A percentile compares a stretch with the other conserved stretches of the same genome.
These are phyloP conservation scores for Lactuca saligna DNA, from an alignment of 129 eudicot species.

Conservation along the genomic window DNA sequence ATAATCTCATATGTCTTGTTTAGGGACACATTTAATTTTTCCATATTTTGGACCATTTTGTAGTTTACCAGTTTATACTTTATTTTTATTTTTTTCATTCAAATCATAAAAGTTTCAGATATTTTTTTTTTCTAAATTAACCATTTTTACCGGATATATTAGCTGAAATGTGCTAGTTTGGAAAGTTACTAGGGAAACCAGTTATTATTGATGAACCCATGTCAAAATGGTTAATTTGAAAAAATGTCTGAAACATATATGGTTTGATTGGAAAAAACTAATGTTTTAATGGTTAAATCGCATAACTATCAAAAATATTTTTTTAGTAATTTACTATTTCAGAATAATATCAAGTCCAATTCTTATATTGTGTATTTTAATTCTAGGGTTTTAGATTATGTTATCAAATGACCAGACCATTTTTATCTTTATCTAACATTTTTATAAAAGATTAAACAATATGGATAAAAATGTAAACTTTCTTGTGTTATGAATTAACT, in stretches of 20 bases:
- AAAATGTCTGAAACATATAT: too few relatives aligned
- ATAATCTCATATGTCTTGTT: not conserved
- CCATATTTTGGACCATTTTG: too few relatives aligned
- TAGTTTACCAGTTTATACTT: not conserved
- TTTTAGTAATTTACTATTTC: not conserved
- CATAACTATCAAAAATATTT: not conserved
- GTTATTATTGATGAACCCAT: not conserved
- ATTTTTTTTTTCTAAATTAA: too few relatives aligned
- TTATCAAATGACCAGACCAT: not conserved
- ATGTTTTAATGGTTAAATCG: not conserved
- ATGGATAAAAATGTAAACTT: too few relatives aligned
- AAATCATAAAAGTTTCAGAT: not conserved
- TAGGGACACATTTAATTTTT: not conserved
- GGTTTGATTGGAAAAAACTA: not conserved
- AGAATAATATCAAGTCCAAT: not conserved
- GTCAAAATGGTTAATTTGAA: not conserved
- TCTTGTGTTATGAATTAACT: not conserved
- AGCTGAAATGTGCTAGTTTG: too few relatives aligned
- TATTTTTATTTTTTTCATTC: not conserved
- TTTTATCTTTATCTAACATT: not conserved
- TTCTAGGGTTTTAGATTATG: not conserved
- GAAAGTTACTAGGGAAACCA: too few relatives aligned
- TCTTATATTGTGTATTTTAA: not conserved
- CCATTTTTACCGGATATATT: too few relatives aligned
- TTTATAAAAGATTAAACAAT: too few relatives aligned